Conservation (phyloP, 805 yeast genomes). For the Starmera amethionina region DNA sequence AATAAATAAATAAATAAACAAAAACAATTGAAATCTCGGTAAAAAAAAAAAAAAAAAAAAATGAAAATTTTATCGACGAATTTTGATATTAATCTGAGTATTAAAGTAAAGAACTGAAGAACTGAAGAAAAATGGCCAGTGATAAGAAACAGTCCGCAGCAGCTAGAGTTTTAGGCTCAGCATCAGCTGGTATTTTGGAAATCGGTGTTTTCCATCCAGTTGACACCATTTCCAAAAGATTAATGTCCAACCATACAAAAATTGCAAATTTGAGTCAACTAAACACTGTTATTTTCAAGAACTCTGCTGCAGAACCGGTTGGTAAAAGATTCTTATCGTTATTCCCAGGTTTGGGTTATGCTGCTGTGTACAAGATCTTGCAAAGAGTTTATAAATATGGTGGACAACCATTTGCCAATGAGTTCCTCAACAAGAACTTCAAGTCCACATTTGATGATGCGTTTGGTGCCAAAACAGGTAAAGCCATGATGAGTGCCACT, state of each 20-base stretch:
- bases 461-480: constrained; percentile 92
- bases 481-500: constrained; percentile 93
- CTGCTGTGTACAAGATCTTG: constrained; percentile 91
- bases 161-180: constrained; percentile 93
- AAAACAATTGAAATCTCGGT: too few relatives aligned
- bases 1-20: too few relatives aligned
- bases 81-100: too few relatives aligned
- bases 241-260: constrained; percentile 72
- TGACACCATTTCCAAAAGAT: constrained; percentile 94
- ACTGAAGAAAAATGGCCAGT: constrained; percentile 3
- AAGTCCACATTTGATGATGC: constrained; percentile 56
- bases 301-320: constrained; percentile 63
- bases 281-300: constrained; percentile 80
- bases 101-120: too few relatives aligned
- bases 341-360: constrained; percentile 97
- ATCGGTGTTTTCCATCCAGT: constrained; percentile 97
- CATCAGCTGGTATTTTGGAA: constrained; percentile 95
- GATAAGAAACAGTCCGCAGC: constrained; percentile 83
- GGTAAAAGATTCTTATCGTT: constrained; percentile 68
- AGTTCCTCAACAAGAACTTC: constrained; percentile 71
- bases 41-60: too few relatives aligned
- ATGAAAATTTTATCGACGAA: too few relatives aligned
- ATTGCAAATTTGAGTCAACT: constrained; percentile 56
- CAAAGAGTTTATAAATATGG: constrained; percentile 99
- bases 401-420: constrained; percentile 98